A percentile compares a stretch with the other conserved stretches of the same genome.
Conservation (phyloP, 2,329 filamentous ascomycete genomes). For the Alternaria infectoria region DNA sequence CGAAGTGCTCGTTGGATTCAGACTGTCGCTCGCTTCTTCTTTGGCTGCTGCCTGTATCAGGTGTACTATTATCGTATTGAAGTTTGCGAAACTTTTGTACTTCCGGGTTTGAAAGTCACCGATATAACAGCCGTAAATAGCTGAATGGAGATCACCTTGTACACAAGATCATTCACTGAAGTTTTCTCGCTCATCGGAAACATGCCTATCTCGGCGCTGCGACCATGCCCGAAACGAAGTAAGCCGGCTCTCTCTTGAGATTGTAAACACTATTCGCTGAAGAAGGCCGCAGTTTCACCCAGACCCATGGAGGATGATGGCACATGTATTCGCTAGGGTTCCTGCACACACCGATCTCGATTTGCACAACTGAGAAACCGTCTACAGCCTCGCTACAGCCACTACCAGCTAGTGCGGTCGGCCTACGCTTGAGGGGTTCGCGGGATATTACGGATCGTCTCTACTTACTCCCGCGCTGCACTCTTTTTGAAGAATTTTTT, state of each 20-base stretch:
- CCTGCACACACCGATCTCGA: neutral
- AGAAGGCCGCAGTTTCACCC: neutral
- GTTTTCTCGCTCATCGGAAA: neutral
- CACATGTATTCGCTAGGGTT: neutral
- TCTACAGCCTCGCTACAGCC: neutral
- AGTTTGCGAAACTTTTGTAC: neutral
- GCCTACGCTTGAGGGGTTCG: neutral
- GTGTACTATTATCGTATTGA: neutral
- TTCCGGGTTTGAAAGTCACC: neutral
- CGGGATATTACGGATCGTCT: neutral
- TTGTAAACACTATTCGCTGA: neutral
- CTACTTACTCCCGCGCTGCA: neutral
- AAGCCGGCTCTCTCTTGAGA: neutral
- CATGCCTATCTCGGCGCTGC: neutral
- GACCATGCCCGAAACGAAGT: neutral
- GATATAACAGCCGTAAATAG: neutral
- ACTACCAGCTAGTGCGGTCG: neutral
- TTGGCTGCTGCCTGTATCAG: neutral
- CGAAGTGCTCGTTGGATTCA: slow-evolving; percentile 15
- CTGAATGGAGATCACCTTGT: neutral
- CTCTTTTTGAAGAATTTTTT: neutral
- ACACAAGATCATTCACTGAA: neutral
- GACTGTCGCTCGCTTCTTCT: slow-evolving; percentile 1
- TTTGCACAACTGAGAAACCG: neutral
- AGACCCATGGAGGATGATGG: neutral